Conservation (phyloP, 352 stramenopile species). For the Pythium guiyangense region DNA sequence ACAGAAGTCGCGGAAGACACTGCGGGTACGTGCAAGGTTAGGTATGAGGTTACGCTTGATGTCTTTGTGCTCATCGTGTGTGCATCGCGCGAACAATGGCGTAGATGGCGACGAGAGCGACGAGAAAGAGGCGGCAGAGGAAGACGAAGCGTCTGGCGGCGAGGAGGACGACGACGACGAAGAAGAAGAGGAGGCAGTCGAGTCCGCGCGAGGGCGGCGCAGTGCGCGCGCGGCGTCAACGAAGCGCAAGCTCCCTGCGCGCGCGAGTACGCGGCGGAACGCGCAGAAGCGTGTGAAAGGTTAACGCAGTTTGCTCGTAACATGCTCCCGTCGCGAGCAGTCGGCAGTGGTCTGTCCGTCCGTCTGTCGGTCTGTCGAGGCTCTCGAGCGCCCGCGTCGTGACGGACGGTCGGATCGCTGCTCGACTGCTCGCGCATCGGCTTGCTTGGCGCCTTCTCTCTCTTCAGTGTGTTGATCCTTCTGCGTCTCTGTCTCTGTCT, state of each 20-base stretch:
- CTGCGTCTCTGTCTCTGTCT: slow-evolving; percentile 2
- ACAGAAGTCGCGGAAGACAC: slow-evolving; percentile 4
- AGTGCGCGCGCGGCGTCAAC: slow-evolving; percentile 21
- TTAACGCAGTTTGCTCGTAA: slow-evolving; percentile 26
- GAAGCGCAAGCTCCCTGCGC: slow-evolving; percentile 16
- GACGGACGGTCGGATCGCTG: too few species aligned
- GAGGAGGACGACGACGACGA: slow-evolving; percentile 22
- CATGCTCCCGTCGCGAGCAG: slow-evolving; percentile 2
- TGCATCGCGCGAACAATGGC: background rate
- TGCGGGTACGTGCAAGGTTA: slow-evolving; percentile 5
- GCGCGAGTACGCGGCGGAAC: slow-evolving; percentile 21
- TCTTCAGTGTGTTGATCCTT: background rate
- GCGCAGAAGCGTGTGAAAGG: slow-evolving; percentile 55
- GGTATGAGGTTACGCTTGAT: background rate
- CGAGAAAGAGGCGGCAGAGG: slow-evolving; percentile 27
- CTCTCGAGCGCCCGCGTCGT: background rate
- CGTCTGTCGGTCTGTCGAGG: background rate
- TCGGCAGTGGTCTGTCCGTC: background rate
- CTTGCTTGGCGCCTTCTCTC: background rate
- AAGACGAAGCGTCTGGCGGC: slow-evolving; percentile 19
- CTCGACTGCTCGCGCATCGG: too few species aligned
- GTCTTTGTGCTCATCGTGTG: background rate
- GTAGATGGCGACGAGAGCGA: slow-evolving; percentile 25
- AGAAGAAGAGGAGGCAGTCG: slow-evolving; percentile 22
- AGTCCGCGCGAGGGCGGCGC: slow-evolving; percentile 18